A percentile compares a stretch with the other conserved stretches of the same genome.
Evolutionary conservation across 768 basidiomycete genomes (phyloP).

Genomic region (Myochromella boudieri): DNA sequence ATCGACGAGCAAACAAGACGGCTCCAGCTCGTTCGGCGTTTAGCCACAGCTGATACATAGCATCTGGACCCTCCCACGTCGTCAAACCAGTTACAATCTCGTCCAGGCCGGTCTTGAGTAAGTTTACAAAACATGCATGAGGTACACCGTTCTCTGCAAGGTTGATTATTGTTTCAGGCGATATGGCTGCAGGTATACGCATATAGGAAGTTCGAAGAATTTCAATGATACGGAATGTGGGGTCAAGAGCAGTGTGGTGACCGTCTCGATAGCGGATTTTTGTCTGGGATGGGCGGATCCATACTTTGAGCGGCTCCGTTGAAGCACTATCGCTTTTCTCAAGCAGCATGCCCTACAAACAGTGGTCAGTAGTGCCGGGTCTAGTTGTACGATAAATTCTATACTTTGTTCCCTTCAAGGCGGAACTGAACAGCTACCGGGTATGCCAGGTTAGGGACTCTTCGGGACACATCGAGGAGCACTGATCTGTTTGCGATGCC

Average conservation of each 20-base stretch:
- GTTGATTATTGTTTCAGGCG: slow-evolving; percentile 61
- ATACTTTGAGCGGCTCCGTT: slow-evolving; percentile 22
- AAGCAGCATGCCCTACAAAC: slow-evolving; percentile 32
- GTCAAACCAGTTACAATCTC: slow-evolving; percentile 38
- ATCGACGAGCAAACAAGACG: slow-evolving; percentile 32
- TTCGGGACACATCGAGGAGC: slow-evolving; percentile 30
- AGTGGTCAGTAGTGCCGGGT: background rate
- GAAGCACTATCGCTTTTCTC: slow-evolving; percentile 11
- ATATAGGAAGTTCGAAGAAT: slow-evolving; percentile 51
- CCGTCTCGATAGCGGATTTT: slow-evolving; percentile 42
- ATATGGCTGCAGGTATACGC: slow-evolving; percentile 43
- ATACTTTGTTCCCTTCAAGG: slow-evolving; percentile 47
- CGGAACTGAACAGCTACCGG: slow-evolving; percentile 55
- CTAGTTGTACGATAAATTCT: background rate
- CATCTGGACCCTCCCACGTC: slow-evolving; percentile 43
- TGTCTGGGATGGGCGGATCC: slow-evolving; percentile 41
- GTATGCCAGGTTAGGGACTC: slow-evolving; percentile 33
- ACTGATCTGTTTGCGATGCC: slow-evolving; percentile 43
- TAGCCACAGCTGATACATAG: slow-evolving; percentile 42
- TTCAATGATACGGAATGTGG: slow-evolving; percentile 48
- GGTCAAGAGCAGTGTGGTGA: slow-evolving; percentile 28
- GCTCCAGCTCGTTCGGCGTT: slow-evolving; percentile 35
- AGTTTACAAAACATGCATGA: slow-evolving; percentile 32
- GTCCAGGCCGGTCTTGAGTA: slow-evolving; percentile 35
- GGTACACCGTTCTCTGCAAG: slow-evolving; percentile 65